A percentile compares a stretch with the other conserved stretches of the same genome.
Conservation (phyloP, 257 asterid genomes). For the Ocimum tenuiflorum region DNA sequence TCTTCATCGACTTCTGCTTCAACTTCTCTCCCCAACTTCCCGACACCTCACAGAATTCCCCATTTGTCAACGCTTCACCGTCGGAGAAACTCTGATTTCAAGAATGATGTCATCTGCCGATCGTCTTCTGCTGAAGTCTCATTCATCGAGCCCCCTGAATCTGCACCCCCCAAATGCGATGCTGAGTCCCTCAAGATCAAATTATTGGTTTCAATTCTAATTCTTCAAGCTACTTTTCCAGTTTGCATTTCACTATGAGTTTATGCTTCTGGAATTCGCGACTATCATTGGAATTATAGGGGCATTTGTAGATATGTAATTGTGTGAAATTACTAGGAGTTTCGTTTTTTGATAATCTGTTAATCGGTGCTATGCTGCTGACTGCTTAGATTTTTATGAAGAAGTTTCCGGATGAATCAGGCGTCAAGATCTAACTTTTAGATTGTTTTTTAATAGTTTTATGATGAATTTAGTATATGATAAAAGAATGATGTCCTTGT, state of each 20-base stretch:
- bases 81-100: conserved; percentile 16
- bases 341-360: not conserved
- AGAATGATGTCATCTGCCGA: conserved; percentile 25
- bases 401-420: too few relatives aligned
- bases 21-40: not conserved
- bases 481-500: not conserved
- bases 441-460: not conserved
- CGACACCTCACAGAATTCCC: conserved; percentile 1
- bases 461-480: not conserved
- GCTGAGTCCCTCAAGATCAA: conserved; percentile 55
- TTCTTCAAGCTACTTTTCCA: not conserved
- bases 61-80: conserved; percentile 2
- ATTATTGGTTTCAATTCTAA: conserved; percentile 43
- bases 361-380: not conserved
- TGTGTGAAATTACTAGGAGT: not conserved
- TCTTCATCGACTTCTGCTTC: conserved; percentile 21
- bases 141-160: conserved; percentile 28
- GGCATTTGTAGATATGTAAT: not conserved
- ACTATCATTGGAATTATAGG: not conserved
- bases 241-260: not conserved
- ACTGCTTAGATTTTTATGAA: not conserved
- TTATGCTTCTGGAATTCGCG: not conserved
- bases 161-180: conserved; percentile 27
- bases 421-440: not conserved
- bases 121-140: conserved; percentile 38